Conservation (phyloP, 306 rosid species). For the Prunus davidiana region DNA sequence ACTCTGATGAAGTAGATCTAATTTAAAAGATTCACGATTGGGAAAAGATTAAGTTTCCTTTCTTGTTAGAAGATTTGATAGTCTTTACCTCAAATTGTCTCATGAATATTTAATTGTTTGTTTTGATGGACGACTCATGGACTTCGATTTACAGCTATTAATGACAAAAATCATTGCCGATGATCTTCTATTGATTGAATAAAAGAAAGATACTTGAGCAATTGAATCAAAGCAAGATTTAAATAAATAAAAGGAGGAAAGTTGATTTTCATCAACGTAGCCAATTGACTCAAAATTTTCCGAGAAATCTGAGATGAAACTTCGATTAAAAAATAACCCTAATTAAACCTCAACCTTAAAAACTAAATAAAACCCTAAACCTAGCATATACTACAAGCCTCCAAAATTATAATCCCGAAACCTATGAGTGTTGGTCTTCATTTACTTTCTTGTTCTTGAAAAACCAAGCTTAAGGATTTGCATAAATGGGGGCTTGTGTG, state of each 20-base stretch:
- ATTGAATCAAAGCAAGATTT: neutral
- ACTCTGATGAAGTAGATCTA: too few species aligned
- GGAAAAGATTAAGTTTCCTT: too few species aligned
- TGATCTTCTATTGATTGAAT: neutral
- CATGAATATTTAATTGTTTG: too few species aligned
- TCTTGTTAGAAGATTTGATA: too few species aligned
- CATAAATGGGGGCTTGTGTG: slow-evolving; percentile 1
- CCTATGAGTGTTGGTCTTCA: neutral
- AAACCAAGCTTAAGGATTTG: neutral
- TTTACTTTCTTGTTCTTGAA: neutral
- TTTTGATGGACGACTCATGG: too few species aligned
- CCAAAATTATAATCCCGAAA: neutral
- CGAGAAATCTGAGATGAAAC: neutral
- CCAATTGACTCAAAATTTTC: neutral
- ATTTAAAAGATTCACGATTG: too few species aligned
- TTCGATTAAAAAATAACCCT: neutral
- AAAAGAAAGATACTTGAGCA: neutral
- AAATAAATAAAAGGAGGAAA: neutral
- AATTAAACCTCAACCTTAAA: too few species aligned
- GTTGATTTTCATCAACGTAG: neutral
- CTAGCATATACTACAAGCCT: neutral
- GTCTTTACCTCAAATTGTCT: too few species aligned
- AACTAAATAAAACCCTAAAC: neutral
- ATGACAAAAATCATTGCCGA: neutral
- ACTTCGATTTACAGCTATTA: too few species aligned